Conservation (phyloP, 2,329 filamentous ascomycete species). For the Aspergillus latus region DNA sequence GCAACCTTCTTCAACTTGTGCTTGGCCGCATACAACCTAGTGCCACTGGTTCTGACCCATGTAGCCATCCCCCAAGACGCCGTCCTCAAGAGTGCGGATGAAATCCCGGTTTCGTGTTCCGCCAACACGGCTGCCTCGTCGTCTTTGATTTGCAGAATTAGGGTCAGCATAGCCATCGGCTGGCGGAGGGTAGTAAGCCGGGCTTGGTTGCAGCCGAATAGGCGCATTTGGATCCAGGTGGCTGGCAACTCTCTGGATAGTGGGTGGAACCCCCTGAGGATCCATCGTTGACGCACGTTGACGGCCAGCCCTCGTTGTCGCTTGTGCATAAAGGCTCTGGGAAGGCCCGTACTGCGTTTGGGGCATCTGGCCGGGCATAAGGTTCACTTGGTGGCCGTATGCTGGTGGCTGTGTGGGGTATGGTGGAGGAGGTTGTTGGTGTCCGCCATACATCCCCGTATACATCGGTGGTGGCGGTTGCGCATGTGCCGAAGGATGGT, state of each 20-base stretch:
- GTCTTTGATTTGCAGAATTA: conserved; percentile 63
- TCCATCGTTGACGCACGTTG: conserved; percentile 97
- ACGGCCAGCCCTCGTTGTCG: conserved; percentile 72
- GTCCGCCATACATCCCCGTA: conserved; percentile 70
- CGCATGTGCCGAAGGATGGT: conserved; percentile 49
- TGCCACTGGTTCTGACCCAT: conserved; percentile 75
- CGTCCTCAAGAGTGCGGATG: conserved; percentile 89
- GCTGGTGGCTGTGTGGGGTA: conserved; percentile 71
- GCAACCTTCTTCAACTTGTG: conserved; percentile 10
- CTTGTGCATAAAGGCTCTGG: conserved; percentile 72
- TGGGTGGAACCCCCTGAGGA: conserved; percentile 84
- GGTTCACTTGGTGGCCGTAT: conserved; percentile 71
- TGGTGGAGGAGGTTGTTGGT: conserved; percentile 71
- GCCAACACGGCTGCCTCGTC: conserved; percentile 71
- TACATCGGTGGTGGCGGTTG: conserved; percentile 65
- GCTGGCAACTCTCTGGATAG: conserved; percentile 91
- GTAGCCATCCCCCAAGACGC: conserved; percentile 81
- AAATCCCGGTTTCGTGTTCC: conserved; percentile 71
- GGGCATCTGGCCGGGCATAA: conserved; percentile 66
- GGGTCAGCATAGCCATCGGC: conserved; percentile 75
- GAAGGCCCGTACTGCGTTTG: conserved; percentile 68
- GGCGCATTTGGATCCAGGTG: conserved; percentile 93
- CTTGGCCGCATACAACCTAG: conserved; percentile 36
- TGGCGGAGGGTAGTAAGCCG: conserved; percentile 94
- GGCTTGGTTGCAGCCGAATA: conserved; percentile 90